Base-by-base conservation (phyloP, 225 moss, liverwort and hornwort genomes). In the Polytrichum commune region DNA sequence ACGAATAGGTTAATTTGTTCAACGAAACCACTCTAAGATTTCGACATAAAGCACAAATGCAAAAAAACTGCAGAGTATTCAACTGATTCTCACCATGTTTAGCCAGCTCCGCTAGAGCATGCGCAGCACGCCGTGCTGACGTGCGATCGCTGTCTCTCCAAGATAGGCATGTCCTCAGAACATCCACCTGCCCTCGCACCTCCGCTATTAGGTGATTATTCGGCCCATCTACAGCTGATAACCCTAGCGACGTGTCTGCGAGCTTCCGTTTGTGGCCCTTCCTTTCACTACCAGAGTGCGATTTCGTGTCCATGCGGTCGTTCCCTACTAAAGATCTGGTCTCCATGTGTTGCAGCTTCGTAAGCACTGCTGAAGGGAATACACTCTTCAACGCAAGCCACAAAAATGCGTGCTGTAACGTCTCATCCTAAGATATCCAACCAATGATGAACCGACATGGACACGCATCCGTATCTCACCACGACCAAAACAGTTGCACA, bases 251-350 rank as follows among this genome's bases (percentile, higher is more conserved):
- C 26, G 97, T 92, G 72, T 97, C 97, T 81, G 92, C 97, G 92
- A 97, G 92, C 85, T 97, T 97, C 81, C 97, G 88, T 78, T 97
- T 97, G 64, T 97, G 97, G 35, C 97, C 97, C 83, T 97, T 97
- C 69, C 97, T 85, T 86, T 97, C 97, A 87, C 90, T 92, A 75
- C 91, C 93, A 22, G 90, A 86, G 81, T 92, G 82, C 55, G 88
- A 92, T 85, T 94, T 97, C 68, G 92, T 82, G 89, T 97, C 97
- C 97, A 97, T 97, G 19, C 87, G 90, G 77, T 90, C 90, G 71
- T 80, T 80, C 10, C 82, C 84, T 67, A 81, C 75, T 4, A 82
- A 30, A 6, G 90, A 90, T 67, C 92, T 88, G 58, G 92, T 92
- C 84, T 97, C 97, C 97, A 97, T 97, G 26, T 30, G 83, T 55